Base-by-base conservation (phyloP, 768 basidiomycete species). In the Termitomyces sp. region DNA sequence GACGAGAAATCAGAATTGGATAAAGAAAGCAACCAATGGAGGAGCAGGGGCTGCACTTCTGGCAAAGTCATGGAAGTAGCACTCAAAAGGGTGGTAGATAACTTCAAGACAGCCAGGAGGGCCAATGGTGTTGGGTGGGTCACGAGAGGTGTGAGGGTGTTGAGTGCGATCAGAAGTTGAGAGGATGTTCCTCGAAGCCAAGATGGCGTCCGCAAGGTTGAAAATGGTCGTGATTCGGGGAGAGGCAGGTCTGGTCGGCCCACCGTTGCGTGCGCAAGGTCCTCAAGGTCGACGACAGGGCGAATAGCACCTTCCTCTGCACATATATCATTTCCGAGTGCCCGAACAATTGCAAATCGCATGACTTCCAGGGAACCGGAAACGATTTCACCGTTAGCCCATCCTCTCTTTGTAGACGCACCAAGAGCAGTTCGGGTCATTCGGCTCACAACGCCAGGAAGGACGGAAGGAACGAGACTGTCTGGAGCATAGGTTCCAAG, bases 151-250 rank as follows among this genome's bases (percentile, higher is more conserved):
- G 87, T 81, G 19, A 98, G 74, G 0, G 87, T 75, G 62, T 92
- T 90, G 51, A 98, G 68, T 8, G 94, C 92, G 23, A 92, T 87
- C 45, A 89, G 83, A 11, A 98, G 73, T 65, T 97, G 94, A 5
- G 91, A 81, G 2, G 90, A 77, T 1, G 92, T 94, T 35, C 83
- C 93, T 21, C 79, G 80, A 43, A 97, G 78, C 91, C 95, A 98
- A 0, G 86, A 76, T 12, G 82, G 67, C 0, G 90, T 88, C 4
- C 93, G 82, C 4, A 70, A 63, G n/a, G 84, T 83, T 19, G 75
- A 65, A 62, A 75, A 83, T 10, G 75, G 75, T n/a, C 63, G 68
- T 32, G 73, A 59, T n/a, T 64, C 57, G 11, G 51, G 56, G 11
- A 59, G 46, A 43, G 64, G 37, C 21, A 51, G 61, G 59, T 63